These are phyloP conservation scores for Botryotinia calthae DNA, from an alignment of 2,329 filamentous ascomycete genomes.

Conservation along the genomic window DNA sequence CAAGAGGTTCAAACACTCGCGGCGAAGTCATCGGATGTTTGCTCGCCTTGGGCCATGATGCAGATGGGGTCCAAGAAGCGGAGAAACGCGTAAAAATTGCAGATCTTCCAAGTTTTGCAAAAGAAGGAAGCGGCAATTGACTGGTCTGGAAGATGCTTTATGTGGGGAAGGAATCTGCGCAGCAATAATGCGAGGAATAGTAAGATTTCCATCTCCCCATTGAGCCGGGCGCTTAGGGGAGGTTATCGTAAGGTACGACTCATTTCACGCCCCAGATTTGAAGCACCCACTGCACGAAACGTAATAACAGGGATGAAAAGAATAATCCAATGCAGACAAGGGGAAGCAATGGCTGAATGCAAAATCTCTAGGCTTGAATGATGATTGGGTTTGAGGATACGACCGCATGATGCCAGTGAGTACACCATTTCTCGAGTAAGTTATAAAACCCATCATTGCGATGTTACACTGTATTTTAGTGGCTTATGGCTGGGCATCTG, in stretches of 20 bases:
- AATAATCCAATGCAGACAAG: slow-evolving; percentile 11
- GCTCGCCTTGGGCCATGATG: slow-evolving; percentile 6
- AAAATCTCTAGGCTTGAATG: slow-evolving; percentile 12
- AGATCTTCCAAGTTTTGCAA: slow-evolving; percentile 16
- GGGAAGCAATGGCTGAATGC: not conserved
- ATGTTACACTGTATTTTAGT: slow-evolving; percentile 28
- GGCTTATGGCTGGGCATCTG: slow-evolving; percentile 18
- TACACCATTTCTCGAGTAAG: not conserved
- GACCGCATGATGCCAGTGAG: slow-evolving; percentile 26
- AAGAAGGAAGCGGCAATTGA: slow-evolving; percentile 23
- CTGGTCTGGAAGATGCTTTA: slow-evolving; percentile 30
- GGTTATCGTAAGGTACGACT: slow-evolving; percentile 37
- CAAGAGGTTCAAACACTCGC: not conserved
- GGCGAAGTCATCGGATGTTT: slow-evolving; percentile 1
- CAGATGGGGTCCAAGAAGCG: slow-evolving; percentile 15
- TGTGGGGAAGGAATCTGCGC: slow-evolving; percentile 32
- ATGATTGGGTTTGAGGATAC: slow-evolving; percentile 26
- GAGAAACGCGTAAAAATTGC: slow-evolving; percentile 12
- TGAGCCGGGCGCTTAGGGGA: slow-evolving; percentile 40
- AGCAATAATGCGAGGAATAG: slow-evolving; percentile 35
- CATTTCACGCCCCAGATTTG: slow-evolving; percentile 24
- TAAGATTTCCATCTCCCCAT: slow-evolving; percentile 29
- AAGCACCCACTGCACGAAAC: slow-evolving; percentile 23
- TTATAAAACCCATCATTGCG: slow-evolving; percentile 15
- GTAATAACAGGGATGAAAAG: slow-evolving; percentile 28